Evolutionary conservation across 2,329 filamentous ascomycete genomes (phyloP).

Genomic region (Fusarium sp.): DNA sequence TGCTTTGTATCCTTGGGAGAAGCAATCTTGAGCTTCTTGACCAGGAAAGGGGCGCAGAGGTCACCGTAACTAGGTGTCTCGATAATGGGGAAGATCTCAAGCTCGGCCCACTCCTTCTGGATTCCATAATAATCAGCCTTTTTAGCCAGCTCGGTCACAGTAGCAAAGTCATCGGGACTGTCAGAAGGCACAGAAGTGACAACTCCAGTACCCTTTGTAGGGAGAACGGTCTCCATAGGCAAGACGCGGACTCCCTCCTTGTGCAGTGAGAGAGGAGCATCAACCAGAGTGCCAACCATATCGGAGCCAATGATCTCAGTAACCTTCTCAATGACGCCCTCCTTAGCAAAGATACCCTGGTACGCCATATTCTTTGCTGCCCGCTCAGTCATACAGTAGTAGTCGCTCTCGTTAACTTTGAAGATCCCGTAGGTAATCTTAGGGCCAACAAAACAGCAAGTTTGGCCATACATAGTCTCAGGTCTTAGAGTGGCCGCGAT

Average conservation of each 20-base stretch:
- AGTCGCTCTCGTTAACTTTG: background rate
- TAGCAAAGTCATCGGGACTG: slow-evolving; percentile 93
- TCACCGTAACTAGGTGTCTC: slow-evolving; percentile 89
- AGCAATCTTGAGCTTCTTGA: slow-evolving; percentile 94
- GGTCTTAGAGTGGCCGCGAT: slow-evolving; percentile 92
- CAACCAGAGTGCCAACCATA: slow-evolving; percentile 87
- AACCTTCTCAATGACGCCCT: slow-evolving; percentile 80
- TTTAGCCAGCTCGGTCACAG: slow-evolving; percentile 86
- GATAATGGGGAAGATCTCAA: slow-evolving; percentile 90
- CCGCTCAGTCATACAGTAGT: slow-evolving; percentile 72
- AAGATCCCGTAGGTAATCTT: slow-evolving; percentile 67
- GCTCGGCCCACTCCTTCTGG: slow-evolving; percentile 94
- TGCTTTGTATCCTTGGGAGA: slow-evolving; percentile 93
- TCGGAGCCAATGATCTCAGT: slow-evolving; percentile 81
- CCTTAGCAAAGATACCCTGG: slow-evolving; percentile 84
- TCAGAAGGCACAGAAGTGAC: slow-evolving; percentile 97
- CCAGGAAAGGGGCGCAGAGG: slow-evolving; percentile 82
- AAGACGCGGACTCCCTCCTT: slow-evolving; percentile 86
- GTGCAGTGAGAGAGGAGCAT: slow-evolving; percentile 90
- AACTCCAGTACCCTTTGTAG: slow-evolving; percentile 95
- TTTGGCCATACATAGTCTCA: slow-evolving; percentile 99
- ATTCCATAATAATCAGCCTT: slow-evolving; percentile 98
- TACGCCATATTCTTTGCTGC: slow-evolving; percentile 96
- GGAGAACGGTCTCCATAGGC: slow-evolving; percentile 93
- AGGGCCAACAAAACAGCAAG: slow-evolving; percentile 93